Conservation (phyloP, 1,284 basidiomycete genomes). For the Trichosporon ovoides region DNA sequence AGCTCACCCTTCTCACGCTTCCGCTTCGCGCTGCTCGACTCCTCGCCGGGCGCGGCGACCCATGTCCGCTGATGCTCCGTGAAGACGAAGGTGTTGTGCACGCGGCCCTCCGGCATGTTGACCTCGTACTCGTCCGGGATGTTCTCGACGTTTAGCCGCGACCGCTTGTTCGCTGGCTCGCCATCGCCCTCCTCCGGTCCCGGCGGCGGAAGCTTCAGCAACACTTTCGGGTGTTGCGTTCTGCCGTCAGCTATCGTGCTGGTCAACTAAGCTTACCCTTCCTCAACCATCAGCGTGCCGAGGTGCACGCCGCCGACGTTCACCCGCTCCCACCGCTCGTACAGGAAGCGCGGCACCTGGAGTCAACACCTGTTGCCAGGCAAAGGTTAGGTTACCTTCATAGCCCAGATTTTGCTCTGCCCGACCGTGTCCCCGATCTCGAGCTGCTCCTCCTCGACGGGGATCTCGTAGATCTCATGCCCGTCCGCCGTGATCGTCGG, state of each 20-base stretch:
- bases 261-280: constrained; percentile 33
- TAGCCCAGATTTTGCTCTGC: constrained; percentile 38
- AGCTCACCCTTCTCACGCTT: constrained; percentile 38
- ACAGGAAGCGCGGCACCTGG: constrained; percentile 52
- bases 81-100: constrained; percentile 42
- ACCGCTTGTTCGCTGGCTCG: constrained; percentile 12
- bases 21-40: constrained; percentile 18
- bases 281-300: constrained; percentile 52
- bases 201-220: constrained; percentile 19
- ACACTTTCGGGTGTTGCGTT: constrained; percentile 11
- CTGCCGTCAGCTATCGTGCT: background rate
- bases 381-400: constrained; percentile 31
- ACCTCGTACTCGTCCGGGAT: constrained; percentile 42
- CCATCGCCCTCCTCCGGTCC: constrained; percentile 9
- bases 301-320: constrained; percentile 50
- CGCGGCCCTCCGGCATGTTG: constrained; percentile 30
- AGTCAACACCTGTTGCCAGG: background rate
- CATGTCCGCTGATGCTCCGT: constrained; percentile 31
- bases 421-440: constrained; percentile 22
- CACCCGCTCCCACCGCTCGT: constrained; percentile 52
- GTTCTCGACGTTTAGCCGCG: constrained; percentile 25
- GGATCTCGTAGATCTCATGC: constrained; percentile 21
- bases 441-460: constrained; percentile 35
- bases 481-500: constrained; percentile 16
- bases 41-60: constrained; percentile 16